phyloP scores from a whole-genome alignment of 2,329 filamentous ascomycete genomes.

The Gliomastix tumulicola region DNA sequence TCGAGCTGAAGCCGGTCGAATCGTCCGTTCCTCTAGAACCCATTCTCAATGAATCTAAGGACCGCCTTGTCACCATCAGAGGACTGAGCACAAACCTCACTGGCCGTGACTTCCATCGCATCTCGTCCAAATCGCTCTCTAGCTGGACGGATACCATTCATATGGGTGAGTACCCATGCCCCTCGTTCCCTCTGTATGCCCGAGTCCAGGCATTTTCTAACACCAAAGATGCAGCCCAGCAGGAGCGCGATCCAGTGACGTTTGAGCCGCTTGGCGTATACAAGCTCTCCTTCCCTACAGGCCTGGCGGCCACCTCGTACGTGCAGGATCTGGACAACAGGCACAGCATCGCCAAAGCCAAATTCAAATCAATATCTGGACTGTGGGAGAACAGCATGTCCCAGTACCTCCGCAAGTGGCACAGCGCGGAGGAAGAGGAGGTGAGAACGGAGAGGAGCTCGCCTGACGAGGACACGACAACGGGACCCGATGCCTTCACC shows the following conservation, averaged over 20 bases:
- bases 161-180: conserved; percentile 37
- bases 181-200: too few relatives aligned
- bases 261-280: conserved; percentile 59
- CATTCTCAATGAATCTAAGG: too few relatives aligned
- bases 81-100: conserved; percentile 52
- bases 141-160: conserved; percentile 59
- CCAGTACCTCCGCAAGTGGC: conserved; percentile 11
- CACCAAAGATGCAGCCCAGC: conserved; percentile 47
- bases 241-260: conserved; percentile 55
- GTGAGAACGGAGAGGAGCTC: too few relatives aligned
- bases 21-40: too few relatives aligned
- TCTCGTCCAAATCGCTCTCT: conserved; percentile 56
- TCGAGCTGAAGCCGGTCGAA: too few relatives aligned
- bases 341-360: background rate
- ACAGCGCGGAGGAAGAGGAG: conserved; percentile 2
- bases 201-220: too few relatives aligned
- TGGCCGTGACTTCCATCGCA: conserved; percentile 64
- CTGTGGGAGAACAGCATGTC: conserved; percentile 19
- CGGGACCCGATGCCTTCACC: conserved; percentile 18
- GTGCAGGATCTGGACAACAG: background rate
- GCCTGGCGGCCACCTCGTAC: conserved; percentile 7
- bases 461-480: conserved; percentile 7
- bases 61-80: conserved; percentile 55
- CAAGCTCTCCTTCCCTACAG: conserved; percentile 19
- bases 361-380: background rate